phyloP scores from a whole-genome alignment of 257 asterid species.

The Solanum gracilifrons region DNA sequence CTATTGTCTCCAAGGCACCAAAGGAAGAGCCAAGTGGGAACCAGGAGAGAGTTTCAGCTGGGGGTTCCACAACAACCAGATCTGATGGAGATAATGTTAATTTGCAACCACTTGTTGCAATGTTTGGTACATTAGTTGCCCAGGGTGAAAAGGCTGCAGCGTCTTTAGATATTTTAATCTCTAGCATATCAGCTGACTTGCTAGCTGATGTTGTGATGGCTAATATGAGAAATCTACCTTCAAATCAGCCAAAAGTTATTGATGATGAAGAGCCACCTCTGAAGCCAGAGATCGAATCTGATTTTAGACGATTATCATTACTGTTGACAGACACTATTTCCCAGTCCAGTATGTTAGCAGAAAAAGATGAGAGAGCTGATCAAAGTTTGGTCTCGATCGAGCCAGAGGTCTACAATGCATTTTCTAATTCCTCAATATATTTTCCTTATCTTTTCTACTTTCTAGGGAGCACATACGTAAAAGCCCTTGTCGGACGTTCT shows the following conservation, averaged over 20 bases:
- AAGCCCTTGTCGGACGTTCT: background rate
- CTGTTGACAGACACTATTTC: slow-evolving; percentile 48
- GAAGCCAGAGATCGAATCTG: slow-evolving; percentile 30
- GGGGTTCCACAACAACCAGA: slow-evolving; percentile 27
- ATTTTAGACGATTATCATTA: slow-evolving; percentile 52
- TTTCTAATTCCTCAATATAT: background rate
- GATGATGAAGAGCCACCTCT: slow-evolving; percentile 38
- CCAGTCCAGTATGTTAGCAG: slow-evolving; percentile 23
- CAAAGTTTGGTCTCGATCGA: slow-evolving; percentile 24
- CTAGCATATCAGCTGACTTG: slow-evolving; percentile 94
- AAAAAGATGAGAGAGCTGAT: slow-evolving; percentile 27
- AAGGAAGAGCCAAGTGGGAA: slow-evolving; percentile 31
- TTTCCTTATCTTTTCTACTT: background rate
- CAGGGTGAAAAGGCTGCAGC: slow-evolving; percentile 90
- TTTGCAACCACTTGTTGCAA: slow-evolving; percentile 90
- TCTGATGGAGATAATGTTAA: slow-evolving; percentile 63
- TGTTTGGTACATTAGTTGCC: slow-evolving; percentile 88
- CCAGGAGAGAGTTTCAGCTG: slow-evolving; percentile 25
- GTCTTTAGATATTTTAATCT: slow-evolving; percentile 78
- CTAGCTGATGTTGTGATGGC: slow-evolving; percentile 94
- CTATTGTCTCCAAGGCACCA: slow-evolving; percentile 33
- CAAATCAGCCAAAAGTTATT: slow-evolving; percentile 36
- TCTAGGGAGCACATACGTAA: background rate
- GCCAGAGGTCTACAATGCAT: slow-evolving; percentile 41
- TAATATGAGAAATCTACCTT: slow-evolving; percentile 70